Percentiles rank a stretch among this genome's conserved stretches.
Conservation (phyloP, 116 monocot genomes). For the Posidonia oceanica region DNA sequence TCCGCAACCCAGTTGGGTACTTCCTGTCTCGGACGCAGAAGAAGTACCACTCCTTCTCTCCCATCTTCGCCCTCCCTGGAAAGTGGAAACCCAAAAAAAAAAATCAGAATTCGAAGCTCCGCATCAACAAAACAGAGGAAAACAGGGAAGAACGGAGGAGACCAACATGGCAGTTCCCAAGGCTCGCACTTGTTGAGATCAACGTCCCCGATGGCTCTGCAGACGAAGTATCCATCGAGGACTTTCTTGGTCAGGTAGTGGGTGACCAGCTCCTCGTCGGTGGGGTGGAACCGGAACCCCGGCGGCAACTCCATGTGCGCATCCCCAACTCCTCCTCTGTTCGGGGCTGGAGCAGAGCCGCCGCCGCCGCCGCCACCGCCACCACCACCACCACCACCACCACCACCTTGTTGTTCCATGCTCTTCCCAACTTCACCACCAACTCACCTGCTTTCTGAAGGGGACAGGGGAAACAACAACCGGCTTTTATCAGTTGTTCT, state of each 20-base stretch:
- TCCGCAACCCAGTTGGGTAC: conserved; percentile 30
- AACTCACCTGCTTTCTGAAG: background rate
- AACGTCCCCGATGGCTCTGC: conserved; percentile 22
- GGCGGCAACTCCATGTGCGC: conserved; percentile 20
- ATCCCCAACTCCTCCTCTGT: background rate
- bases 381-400: too few species aligned
- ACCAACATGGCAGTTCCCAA: conserved; percentile 38
- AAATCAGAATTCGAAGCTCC: background rate
- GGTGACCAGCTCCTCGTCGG: conserved; percentile 40
- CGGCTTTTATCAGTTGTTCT: background rate
- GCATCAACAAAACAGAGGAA: background rate
- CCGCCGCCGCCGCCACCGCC: too few species aligned
- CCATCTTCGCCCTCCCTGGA: conserved; percentile 31
- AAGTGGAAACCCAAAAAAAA: background rate
- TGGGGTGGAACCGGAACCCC: conserved; percentile 48
- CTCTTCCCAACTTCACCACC: background rate
- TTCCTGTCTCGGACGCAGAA: conserved; percentile 38
- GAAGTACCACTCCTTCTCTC: conserved; percentile 48
- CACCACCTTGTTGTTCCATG: background rate
- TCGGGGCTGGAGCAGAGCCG: background rate
- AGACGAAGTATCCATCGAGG: conserved; percentile 2
- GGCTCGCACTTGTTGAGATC: conserved; percentile 37
- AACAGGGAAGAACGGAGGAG: background rate
- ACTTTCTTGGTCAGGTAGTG: conserved; percentile 33
- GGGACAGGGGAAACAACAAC: background rate